These are phyloP conservation scores for Thymus quinquecostatus DNA, from an alignment of 257 asterid genomes.

Conservation along the genomic window DNA sequence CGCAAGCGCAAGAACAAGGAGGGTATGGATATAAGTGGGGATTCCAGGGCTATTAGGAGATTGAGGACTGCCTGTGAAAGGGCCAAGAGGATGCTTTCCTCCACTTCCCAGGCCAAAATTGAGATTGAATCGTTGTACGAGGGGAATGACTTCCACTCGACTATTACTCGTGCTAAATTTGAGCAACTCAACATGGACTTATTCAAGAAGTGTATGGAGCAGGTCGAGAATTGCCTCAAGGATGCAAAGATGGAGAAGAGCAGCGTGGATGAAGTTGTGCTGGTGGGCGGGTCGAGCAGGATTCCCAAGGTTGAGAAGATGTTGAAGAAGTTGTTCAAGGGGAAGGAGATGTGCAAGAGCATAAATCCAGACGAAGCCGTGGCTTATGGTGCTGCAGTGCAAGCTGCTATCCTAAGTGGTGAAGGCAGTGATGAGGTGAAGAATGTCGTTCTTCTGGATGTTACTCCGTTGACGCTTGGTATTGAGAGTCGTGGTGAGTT, in stretches of 20 bases:
- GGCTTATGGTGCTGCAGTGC: neutral
- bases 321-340: neutral
- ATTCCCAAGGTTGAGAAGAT: neutral
- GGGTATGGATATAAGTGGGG: neutral
- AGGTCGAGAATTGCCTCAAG: neutral
- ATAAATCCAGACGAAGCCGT: neutral
- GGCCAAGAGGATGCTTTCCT: neutral
- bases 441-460: neutral
- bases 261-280: neutral
- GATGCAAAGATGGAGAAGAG: slow-evolving; percentile 1
- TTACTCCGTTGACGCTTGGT: neutral
- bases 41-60: neutral
- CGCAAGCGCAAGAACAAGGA: neutral
- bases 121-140: neutral
- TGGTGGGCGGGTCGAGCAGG: neutral
- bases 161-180: neutral
- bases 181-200: neutral
- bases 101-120: neutral
- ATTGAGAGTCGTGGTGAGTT: neutral
- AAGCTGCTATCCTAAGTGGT: neutral
- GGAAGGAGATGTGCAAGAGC: neutral
- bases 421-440: neutral
- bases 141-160: neutral
- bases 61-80: neutral
- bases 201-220: neutral